phyloP scores from a whole-genome alignment of 1,284 basidiomycete genomes.

The Cryptococcus hybrid region DNA sequence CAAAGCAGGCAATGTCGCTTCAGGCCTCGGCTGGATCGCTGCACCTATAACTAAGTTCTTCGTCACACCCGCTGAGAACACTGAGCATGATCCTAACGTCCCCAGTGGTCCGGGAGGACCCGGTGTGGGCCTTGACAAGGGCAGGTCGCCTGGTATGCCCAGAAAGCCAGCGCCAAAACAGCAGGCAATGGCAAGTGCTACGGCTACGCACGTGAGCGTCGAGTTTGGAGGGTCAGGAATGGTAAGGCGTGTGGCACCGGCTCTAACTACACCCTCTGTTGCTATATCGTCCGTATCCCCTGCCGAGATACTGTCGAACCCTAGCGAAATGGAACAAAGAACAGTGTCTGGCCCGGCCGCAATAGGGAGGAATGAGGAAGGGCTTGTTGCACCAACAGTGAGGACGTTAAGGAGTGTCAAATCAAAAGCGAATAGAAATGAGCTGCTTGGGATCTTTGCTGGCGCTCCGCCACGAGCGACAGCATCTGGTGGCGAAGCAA shows the following conservation, averaged over 20 bases:
- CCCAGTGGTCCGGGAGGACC: not conserved
- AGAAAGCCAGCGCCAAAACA: constrained; percentile 65
- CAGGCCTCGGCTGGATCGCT: constrained; percentile 67
- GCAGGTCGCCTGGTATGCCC: constrained; percentile 27
- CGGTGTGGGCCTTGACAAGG: not conserved
- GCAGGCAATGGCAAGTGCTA: constrained; percentile 75
- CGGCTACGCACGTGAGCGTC: constrained; percentile 84
- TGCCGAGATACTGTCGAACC: constrained; percentile 46
- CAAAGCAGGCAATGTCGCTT: constrained; percentile 30
- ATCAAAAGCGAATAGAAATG: constrained; percentile 36
- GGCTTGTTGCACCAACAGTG: constrained; percentile 14
- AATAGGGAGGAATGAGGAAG: not conserved
- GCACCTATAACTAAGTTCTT: constrained; percentile 50
- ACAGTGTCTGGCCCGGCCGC: not conserved
- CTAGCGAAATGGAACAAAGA: not conserved
- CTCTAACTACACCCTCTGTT: constrained; percentile 35
- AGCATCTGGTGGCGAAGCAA: constrained; percentile 55
- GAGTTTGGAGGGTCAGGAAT: constrained; percentile 77
- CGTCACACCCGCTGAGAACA: constrained; percentile 30
- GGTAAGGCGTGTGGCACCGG: constrained; percentile 65
- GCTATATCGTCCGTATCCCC: constrained; percentile 47
- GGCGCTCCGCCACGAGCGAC: constrained; percentile 61
- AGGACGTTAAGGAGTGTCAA: constrained; percentile 24
- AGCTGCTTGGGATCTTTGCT: constrained; percentile 70
- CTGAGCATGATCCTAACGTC: not conserved